phyloP scores from a whole-genome alignment of 345 rosid species.

The Geranium brycei region DNA sequence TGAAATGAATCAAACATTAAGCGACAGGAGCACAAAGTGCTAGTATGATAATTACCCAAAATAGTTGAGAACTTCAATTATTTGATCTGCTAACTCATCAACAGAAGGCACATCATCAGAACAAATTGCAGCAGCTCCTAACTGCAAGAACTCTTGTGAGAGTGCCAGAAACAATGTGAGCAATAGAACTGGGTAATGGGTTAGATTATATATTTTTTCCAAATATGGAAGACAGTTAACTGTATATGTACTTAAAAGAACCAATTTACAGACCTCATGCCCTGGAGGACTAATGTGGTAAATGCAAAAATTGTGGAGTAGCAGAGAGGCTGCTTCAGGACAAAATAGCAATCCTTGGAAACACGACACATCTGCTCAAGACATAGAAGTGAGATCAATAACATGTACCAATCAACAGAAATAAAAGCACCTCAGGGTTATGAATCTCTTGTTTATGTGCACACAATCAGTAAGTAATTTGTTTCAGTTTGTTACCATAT shows the following conservation, averaged over 20 bases:
- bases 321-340: conserved; percentile 71
- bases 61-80: conserved; percentile 68
- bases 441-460: too few relatives aligned
- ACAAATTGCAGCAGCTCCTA: conserved; percentile 65
- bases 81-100: conserved; percentile 73
- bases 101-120: conserved; percentile 39
- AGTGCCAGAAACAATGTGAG: conserved; percentile 28
- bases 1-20: background rate
- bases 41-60: conserved; percentile 38
- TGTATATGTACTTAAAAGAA: conserved; percentile 8
- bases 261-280: conserved; percentile 60
- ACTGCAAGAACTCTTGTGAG: conserved; percentile 73
- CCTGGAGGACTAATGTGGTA: conserved; percentile 96
- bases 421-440: too few relatives aligned
- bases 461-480: too few relatives aligned
- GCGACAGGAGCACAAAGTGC: background rate
- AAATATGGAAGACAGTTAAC: conserved; percentile 4
- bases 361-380: conserved; percentile 58
- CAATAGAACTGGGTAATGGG: conserved; percentile 14
- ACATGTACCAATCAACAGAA: background rate
- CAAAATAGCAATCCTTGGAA: conserved; percentile 81
- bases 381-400: conserved; percentile 1
- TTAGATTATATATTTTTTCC: conserved; percentile 3
- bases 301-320: conserved; percentile 81
- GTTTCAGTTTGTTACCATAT: too few relatives aligned